Evolutionary conservation across 164 flowering plant genomes (phyloP).

Genomic region (Vitis amurensis): DNA sequence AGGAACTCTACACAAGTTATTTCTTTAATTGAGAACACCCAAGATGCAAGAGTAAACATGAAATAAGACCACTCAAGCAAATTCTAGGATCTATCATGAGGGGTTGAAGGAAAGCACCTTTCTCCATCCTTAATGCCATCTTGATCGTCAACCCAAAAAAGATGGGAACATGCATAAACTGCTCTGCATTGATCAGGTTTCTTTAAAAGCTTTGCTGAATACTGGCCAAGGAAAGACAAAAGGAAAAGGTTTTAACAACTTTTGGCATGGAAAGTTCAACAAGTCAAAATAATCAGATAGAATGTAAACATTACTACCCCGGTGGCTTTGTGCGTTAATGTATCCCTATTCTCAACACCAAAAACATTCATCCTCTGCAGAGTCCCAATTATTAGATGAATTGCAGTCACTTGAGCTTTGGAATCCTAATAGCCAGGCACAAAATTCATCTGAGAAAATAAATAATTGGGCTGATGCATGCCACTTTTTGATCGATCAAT

Average conservation of each 20-base stretch:
- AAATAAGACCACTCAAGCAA: no score
- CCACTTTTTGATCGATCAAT: not conserved
- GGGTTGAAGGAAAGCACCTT: conserved; percentile 42
- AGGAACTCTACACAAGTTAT: no score
- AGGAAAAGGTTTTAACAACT: not conserved
- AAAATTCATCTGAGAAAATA: not conserved
- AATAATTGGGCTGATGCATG: no score
- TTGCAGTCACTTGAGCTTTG: conserved; percentile 91
- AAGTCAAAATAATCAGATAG: not conserved
- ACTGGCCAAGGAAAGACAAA: conserved; percentile 40
- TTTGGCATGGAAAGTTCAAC: not conserved
- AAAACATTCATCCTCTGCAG: conserved; percentile 93
- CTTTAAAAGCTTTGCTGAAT: conserved; percentile 97
- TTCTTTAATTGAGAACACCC: no score
- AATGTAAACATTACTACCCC: conserved; percentile 59
- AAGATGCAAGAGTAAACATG: no score
- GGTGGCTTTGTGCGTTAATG: conserved; percentile 93
- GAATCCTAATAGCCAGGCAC: conserved; percentile 59
- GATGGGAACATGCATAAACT: conserved; percentile 96
- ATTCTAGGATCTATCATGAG: no score
- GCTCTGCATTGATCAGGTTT: conserved; percentile 99
- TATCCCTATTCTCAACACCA: conserved; percentile 95
- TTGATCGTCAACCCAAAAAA: conserved; percentile 96
- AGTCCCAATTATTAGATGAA: conserved; percentile 90
- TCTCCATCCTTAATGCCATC: conserved; percentile 95